Base-by-base conservation (phyloP, 768 basidiomycete genomes). In the Suillus subaureus region DNA sequence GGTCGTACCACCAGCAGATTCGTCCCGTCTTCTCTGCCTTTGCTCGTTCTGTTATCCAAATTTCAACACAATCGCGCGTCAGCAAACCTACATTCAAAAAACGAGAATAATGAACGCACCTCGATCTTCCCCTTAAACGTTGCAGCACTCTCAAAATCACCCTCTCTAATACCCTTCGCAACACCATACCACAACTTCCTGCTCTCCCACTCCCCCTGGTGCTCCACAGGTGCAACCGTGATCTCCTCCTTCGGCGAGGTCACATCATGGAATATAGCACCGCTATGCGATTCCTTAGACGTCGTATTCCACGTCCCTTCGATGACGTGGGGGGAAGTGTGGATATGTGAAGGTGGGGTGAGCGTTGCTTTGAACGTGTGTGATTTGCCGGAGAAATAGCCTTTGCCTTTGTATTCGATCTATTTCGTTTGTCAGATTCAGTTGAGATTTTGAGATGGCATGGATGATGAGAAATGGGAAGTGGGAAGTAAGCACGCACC, bases 381-480 rank as follows among this genome's bases (percentile, higher is more conserved):
- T 4, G 93, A 88, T 76, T 95, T 96, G 63, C 97, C 96, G 42
- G 88, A 87, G 75, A 98, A 94, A 80, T 96, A 99, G 33, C 96
- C 97, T 73, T 94, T 94, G 77, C 96, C 97, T 74, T 95, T 94
- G 84, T 97, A 99, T 69, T 97, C 94, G 76, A 98, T 89, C 75
- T 84, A 70, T n/a, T 73, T 63, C 79, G 73, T 64, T 75, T 77
- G 15, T n/a, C 15, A 54, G 79, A 78, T 37, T 79, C 80, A 61
- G 85, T 80, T n/a, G n/a, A n/a, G n/a, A n/a, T n/a, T n/a, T 68
- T 81, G 69, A 45, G 37, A 54, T 28, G 2, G 31, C n/a, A 55
- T 47, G 9, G 6, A 2, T 18, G 28, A 39, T 1, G 26, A 28
- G 7, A 33, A 35, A 13, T 57, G 13, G 2, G 1, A 31, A 18